Evolutionary conservation across 2,329 filamentous ascomycete genomes (phyloP).

Genomic region (Xylariales sp.): DNA sequence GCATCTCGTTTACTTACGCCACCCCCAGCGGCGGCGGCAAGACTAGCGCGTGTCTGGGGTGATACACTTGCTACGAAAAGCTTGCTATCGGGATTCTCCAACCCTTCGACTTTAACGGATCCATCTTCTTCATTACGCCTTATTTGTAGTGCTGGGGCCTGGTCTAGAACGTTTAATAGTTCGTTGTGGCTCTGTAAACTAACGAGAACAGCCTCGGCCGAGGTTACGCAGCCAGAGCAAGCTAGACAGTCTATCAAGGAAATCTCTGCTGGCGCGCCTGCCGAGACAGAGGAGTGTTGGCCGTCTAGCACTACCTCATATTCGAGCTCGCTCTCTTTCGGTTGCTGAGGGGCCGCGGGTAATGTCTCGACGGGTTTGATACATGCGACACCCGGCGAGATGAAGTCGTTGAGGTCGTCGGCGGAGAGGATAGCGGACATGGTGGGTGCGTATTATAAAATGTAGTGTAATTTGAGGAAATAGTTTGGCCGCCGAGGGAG

Average conservation of each 20-base stretch:
- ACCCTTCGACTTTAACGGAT: constrained; percentile 58
- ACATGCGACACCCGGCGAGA: constrained; percentile 95
- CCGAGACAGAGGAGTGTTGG: constrained; percentile 60
- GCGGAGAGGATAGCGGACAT: constrained; percentile 99
- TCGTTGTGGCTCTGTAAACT: constrained; percentile 94
- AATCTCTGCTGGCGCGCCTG: constrained; percentile 82
- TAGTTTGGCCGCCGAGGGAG: constrained; percentile 3
- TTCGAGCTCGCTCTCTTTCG: constrained; percentile 54
- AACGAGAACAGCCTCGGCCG: constrained; percentile 95
- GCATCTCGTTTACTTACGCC: constrained; percentile 78
- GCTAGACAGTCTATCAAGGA: constrained; percentile 97
- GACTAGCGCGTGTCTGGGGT: constrained; percentile 87
- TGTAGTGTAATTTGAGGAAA: neutral
- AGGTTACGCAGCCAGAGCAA: constrained; percentile 97
- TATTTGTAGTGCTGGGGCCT: constrained; percentile 62
- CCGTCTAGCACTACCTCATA: constrained; percentile 97
- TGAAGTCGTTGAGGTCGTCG: constrained; percentile 99
- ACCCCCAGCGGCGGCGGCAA: constrained; percentile 84
- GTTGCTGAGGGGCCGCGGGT: constrained; percentile 61
- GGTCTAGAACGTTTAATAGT: constrained; percentile 84
- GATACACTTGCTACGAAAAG: constrained; percentile 93
- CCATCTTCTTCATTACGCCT: constrained; percentile 47
- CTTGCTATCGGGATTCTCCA: constrained; percentile 71
- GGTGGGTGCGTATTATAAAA: constrained; percentile 42
- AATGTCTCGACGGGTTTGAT: constrained; percentile 98